Conservation (phyloP, 2,329 filamentous ascomycete species). For the Xylariaceae sp. region DNA sequence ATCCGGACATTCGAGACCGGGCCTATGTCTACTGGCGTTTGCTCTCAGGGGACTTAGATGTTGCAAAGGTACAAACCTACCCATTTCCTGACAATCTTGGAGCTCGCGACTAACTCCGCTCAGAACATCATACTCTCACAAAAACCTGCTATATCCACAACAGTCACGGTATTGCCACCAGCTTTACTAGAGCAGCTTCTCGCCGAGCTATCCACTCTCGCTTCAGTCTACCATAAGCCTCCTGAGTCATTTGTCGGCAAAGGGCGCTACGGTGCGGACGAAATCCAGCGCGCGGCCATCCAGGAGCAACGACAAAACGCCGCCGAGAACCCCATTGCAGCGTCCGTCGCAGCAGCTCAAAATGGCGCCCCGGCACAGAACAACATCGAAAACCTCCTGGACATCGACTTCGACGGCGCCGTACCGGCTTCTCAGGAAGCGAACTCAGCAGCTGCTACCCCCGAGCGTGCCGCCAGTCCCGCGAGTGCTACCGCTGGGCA, state of each 20-base stretch:
- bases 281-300: constrained; percentile 90
- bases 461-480: constrained; percentile 65
- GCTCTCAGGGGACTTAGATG: constrained; percentile 82
- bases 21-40: constrained; percentile 98
- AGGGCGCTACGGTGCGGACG: constrained; percentile 88
- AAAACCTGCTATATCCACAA: constrained; percentile 90
- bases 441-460: constrained; percentile 53
- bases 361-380: constrained; percentile 55
- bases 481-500: constrained; percentile 34
- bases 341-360: constrained; percentile 68
- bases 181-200: constrained; percentile 86
- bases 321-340: constrained; percentile 89
- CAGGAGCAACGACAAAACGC: constrained; percentile 93
- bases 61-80: constrained; percentile 66
- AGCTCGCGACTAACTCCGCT: constrained; percentile 25
- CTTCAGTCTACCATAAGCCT: constrained; percentile 97
- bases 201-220: constrained; percentile 84
- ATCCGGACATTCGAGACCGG: constrained; percentile 93
- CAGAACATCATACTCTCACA: constrained; percentile 86
- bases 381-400: constrained; percentile 91
- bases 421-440: constrained; percentile 81
- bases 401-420: constrained; percentile 93
- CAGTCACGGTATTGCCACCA: constrained; percentile 83
- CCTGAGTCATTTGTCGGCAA: constrained; percentile 97
- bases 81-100: background rate